These are phyloP conservation scores for Hansenula lynferdii DNA, from an alignment of 1,139 yeast genomes.

Conservation along the genomic window DNA sequence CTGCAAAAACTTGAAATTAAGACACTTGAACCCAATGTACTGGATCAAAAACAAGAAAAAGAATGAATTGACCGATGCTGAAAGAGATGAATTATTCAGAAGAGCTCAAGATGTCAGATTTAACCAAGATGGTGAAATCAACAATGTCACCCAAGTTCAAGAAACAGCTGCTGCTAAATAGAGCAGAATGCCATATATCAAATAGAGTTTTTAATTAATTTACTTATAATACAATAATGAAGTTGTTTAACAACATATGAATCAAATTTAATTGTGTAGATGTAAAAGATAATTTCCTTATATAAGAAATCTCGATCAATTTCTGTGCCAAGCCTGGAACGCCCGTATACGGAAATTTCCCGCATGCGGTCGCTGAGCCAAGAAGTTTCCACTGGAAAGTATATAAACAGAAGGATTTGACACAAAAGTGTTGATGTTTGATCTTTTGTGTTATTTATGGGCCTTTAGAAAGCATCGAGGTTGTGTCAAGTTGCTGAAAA, in stretches of 20 bases:
- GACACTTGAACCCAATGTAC: conserved; percentile 60
- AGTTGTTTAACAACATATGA: background rate
- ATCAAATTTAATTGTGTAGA: no score
- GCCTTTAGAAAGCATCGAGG: no score
- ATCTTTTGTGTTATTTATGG: background rate
- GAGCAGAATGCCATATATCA: background rate
- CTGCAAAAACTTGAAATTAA: conserved; percentile 42
- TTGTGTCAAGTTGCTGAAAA: background rate
- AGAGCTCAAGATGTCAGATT: conserved; percentile 32
- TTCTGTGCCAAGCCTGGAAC: no score
- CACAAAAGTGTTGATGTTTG: conserved; percentile 1
- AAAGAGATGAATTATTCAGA: conserved; percentile 47
- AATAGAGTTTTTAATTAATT: background rate
- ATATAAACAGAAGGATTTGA: background rate
- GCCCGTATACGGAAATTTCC: background rate
- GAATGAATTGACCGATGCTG: conserved; percentile 44
- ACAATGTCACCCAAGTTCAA: background rate
- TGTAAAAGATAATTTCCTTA: no score
- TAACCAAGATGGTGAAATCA: conserved; percentile 16
- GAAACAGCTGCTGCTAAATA: background rate
- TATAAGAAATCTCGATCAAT: no score
- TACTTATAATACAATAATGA: no score
- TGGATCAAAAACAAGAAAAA: conserved; percentile 61
- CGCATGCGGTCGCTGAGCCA: background rate
- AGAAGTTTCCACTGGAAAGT: background rate